Evolutionary conservation across 371 early-diverging fungal species (phyloP).

Genomic region (Parasitella parasitica): DNA sequence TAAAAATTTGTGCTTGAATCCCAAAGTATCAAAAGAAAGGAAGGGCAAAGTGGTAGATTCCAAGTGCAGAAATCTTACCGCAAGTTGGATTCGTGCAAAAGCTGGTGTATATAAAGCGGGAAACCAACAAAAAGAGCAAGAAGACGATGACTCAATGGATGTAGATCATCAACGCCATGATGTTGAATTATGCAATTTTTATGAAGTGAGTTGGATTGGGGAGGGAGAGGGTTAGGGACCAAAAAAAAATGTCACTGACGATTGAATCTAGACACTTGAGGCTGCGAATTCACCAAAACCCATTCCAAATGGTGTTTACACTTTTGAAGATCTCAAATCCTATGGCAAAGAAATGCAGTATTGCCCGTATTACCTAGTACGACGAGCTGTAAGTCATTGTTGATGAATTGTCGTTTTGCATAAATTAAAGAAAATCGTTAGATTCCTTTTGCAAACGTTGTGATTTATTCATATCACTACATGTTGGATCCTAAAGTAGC

Average conservation of each 20-base stretch:
- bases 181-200: constrained; percentile 80
- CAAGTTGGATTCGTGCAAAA: constrained; percentile 90
- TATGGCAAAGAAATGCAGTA: constrained; percentile 72
- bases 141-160: constrained; percentile 31
- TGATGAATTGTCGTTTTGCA: not conserved
- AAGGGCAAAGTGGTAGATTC: constrained; percentile 89
- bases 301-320: constrained; percentile 94
- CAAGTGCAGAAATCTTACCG: constrained; percentile 88
- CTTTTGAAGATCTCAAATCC: constrained; percentile 90
- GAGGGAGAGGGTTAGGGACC: too few species aligned
- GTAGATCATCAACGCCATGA: constrained; percentile 23
- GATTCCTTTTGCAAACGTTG: constrained; percentile 93
- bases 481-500: constrained; percentile 99
- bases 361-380: constrained; percentile 97
- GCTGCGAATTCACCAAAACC: constrained; percentile 66
- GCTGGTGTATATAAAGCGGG: constrained; percentile 46
- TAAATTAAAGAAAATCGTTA: constrained; percentile 32
- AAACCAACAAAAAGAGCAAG: constrained; percentile 27
- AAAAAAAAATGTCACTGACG: not conserved
- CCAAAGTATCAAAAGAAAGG: constrained; percentile 80
- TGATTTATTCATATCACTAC: constrained; percentile 99
- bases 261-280: constrained; percentile 61
- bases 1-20: constrained; percentile 96
- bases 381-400: constrained; percentile 73
- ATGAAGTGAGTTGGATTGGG: constrained; percentile 73